A percentile compares a stretch with the other conserved stretches of the same genome.
phyloP scores from a whole-genome alignment of 306 rosid genomes.

The Quercus agrifolia region DNA sequence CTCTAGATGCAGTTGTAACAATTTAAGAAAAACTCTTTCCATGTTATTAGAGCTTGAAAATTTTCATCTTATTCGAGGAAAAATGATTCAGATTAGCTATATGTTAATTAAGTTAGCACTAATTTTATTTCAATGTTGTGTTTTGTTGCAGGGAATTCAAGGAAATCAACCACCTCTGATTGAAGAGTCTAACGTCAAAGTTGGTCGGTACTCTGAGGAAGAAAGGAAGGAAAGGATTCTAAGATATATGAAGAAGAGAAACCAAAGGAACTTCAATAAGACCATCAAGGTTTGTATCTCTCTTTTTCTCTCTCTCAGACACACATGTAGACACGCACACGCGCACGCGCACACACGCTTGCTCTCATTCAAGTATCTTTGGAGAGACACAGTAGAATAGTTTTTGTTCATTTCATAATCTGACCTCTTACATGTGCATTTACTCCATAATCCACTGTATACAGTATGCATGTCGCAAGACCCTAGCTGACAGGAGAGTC shows the following conservation, averaged over 20 bases:
- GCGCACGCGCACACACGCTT: too few relatives aligned
- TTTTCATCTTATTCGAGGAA: too few relatives aligned
- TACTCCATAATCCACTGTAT: neutral
- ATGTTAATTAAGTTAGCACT: neutral
- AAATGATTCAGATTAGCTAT: neutral
- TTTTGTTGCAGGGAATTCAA: slow-evolving; percentile 46
- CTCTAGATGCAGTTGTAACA: neutral
- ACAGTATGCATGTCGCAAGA: slow-evolving; percentile 97
- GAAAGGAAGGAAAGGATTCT: slow-evolving; percentile 83
- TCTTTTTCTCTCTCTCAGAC: neutral
- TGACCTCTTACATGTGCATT: neutral
- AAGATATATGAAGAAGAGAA: slow-evolving; percentile 90
- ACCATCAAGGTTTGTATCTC: slow-evolving; percentile 56
- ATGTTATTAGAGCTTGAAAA: too few relatives aligned
- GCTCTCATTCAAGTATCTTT: too few relatives aligned
- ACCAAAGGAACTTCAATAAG: slow-evolving; percentile 92
- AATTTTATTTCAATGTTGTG: neutral
- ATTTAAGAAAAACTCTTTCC: too few relatives aligned
- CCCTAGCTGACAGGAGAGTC: slow-evolving; percentile 86
- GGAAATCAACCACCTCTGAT: slow-evolving; percentile 47
- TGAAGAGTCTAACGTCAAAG: slow-evolving; percentile 69
- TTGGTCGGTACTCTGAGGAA: slow-evolving; percentile 84
- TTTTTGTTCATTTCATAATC: neutral
- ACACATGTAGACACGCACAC: too few relatives aligned
- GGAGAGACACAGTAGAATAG: neutral